Evolutionary conservation across 345 rosid species (phyloP), one percentile per base, ranked within the genome.

Genomic region (Salix suchowensis): DNA sequence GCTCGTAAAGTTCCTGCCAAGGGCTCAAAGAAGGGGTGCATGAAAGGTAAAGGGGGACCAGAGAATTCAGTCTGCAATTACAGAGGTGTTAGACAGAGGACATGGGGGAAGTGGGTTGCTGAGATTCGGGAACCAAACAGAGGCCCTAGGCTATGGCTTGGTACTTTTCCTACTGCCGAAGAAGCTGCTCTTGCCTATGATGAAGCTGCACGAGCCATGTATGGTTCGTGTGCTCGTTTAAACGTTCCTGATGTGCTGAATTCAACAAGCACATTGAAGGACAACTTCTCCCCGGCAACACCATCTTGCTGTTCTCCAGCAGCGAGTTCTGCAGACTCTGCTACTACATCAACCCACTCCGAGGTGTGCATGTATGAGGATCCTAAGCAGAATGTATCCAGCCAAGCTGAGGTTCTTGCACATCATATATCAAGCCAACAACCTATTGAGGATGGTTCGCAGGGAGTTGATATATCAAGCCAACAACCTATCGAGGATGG

Each of bases 71-170:
- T 18, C 23, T 89, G 88, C 44, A 78, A 73, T 4, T 94, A 88
- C 61, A 80, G 98, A 78, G 98, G 98, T 4, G 97, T 92, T 44
- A 86, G 98, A 79, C 98, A 94, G 80, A 87, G 98, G 80, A 87
- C 88, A 2, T 94, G 98, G 98, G 98, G 98, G 0, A 92, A 91
- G 79, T 94, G 98, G 97, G 97, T 92, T n/a, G 91, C 98, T 1
- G 97, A 92, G 83, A 94, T 94, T 61, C 84, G 98, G 66, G 88
- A 91, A 65, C 98, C 98, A 1, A 84, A 86, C 26, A 44, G 85
- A 11, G 92, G 92, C 65, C 77, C 55, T 15, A 78, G 98, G 82
- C 80, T 92, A 1, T 94, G 98, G 98, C 91, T 94, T 0, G 98
- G 98, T 42, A 94, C 97, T 34, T 94, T 88, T 46, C 85, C 88